Base-by-base conservation (phyloP, 2,329 filamentous ascomycete genomes). In the Pseudogymnoascus pannorum region DNA sequence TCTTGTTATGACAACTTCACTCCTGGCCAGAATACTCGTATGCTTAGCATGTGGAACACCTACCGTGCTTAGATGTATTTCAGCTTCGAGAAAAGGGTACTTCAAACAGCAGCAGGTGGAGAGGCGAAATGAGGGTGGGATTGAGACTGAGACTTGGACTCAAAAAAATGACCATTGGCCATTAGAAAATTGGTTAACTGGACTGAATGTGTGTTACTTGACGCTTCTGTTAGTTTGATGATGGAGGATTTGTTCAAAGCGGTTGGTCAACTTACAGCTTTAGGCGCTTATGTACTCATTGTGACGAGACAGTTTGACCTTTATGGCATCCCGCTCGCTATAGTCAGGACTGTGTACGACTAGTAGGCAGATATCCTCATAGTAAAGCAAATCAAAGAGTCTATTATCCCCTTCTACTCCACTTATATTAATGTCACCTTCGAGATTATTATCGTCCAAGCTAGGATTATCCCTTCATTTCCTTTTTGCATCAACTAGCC, bases 1-100 rank as follows among this genome's bases (percentile, higher is more conserved):
- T 59, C 51, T 63, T 80, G 78, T 72, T 78, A 77, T 68, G 69
- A 73, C 38, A 73, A 77, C 68, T 80, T 80, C 70, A 66, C 63
- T 35, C 44, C 64, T 26, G 48, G 48, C 35, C 64, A 66, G 48
- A 57, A 31, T 31, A 63, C 63, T n/a, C 59, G 64, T 33, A 63
- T 66, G 63, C 54, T 58, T 24, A 64, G 36, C 59, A 65, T 66
- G 63, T 66, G 54, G 40, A 64, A 60, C 35, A 60, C 54, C n/a
- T 66, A 64, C 48, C 63, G 64, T 59, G 60, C 61, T 54, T 54
- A 54, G 26, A 54, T 54, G 48, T 26, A 26, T 31, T 54, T n/a
- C n/a, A 54, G 44, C 44, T 54, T 54, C 4, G 24, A 54, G 44
- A 54, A 54, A 54, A n/a, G 24, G 44, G n/a, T 29, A 24, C 4